Evolutionary conservation across 306 rosid species (phyloP).

Genomic region (Corylus americana): DNA sequence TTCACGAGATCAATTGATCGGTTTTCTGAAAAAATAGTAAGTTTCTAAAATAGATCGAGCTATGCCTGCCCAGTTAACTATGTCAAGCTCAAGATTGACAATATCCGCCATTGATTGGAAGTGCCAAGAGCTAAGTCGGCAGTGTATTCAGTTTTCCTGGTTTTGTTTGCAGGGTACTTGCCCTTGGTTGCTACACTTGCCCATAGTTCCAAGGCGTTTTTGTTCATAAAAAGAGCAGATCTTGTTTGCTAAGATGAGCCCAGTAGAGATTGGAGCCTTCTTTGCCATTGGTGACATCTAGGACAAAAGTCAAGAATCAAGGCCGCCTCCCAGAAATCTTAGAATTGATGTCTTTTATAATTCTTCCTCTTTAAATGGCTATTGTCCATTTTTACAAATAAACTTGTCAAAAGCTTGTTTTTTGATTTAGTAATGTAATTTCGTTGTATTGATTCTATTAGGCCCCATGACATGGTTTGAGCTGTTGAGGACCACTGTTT

Average conservation of each 20-base stretch:
- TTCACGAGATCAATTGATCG: neutral
- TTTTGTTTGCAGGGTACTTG: neutral
- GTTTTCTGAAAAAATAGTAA: neutral
- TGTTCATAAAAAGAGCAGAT: neutral
- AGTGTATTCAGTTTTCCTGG: neutral
- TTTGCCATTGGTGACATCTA: neutral
- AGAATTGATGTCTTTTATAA: neutral
- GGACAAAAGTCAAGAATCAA: neutral
- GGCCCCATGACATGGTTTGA: neutral
- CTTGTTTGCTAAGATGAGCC: neutral
- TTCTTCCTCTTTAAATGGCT: neutral
- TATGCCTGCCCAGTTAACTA: neutral
- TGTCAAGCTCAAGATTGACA: conserved; percentile 6
- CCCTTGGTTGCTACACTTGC: neutral
- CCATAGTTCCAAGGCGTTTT: neutral
- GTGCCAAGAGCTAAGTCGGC: neutral
- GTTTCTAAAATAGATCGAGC: neutral
- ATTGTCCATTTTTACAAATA: neutral
- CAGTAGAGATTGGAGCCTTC: neutral
- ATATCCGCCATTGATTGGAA: neutral
- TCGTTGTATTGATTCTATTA: neutral
- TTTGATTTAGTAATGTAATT: neutral
- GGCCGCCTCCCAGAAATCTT: neutral
- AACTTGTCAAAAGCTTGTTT: neutral
- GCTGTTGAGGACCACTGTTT: neutral